Evolutionary conservation across 129 eudicot genomes (phyloP).

Genomic region (Flaveria robusta): DNA sequence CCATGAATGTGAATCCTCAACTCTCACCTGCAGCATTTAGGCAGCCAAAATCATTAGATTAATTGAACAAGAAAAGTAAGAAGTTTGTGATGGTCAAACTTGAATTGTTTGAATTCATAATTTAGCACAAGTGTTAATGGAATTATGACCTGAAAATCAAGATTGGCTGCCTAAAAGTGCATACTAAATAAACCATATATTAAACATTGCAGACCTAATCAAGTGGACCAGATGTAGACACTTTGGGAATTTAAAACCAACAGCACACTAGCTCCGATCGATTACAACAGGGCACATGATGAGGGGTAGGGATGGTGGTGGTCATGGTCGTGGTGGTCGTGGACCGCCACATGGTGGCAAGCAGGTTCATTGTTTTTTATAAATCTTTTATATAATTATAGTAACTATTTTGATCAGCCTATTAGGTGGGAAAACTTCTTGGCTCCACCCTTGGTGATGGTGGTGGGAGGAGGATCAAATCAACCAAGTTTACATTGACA

Average conservation of each 20-base stretch:
- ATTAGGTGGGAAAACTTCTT: too few relatives aligned
- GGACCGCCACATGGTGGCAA: not conserved
- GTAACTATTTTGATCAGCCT: too few relatives aligned
- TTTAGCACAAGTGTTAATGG: constrained; percentile 16
- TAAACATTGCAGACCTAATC: constrained; percentile 36
- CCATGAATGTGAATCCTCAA: constrained; percentile 37
- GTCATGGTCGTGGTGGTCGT: not conserved
- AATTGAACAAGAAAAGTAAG: constrained; percentile 22
- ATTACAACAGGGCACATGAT: not conserved
- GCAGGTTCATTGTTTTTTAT: not conserved
- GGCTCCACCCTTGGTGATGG: too few relatives aligned
- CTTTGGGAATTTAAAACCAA: constrained; percentile 6
- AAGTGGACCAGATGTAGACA: constrained; percentile 20
- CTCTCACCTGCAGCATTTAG: constrained; percentile 32
- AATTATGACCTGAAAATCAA: constrained; percentile 24
- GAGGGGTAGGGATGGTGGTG: constrained; percentile 8
- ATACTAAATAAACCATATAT: constrained; percentile 25
- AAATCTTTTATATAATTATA: not conserved
- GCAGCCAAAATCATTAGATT: constrained; percentile 18
- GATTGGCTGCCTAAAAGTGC: constrained; percentile 23
- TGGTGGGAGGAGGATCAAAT: not conserved
- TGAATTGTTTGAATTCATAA: constrained; percentile 24
- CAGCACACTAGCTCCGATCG: constrained; percentile 5
- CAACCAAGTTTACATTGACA: constrained; percentile 6
- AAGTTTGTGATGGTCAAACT: constrained; percentile 21